phyloP scores from a whole-genome alignment of 805 yeast species.

The Wickerhamomyces chaumierensis region DNA sequence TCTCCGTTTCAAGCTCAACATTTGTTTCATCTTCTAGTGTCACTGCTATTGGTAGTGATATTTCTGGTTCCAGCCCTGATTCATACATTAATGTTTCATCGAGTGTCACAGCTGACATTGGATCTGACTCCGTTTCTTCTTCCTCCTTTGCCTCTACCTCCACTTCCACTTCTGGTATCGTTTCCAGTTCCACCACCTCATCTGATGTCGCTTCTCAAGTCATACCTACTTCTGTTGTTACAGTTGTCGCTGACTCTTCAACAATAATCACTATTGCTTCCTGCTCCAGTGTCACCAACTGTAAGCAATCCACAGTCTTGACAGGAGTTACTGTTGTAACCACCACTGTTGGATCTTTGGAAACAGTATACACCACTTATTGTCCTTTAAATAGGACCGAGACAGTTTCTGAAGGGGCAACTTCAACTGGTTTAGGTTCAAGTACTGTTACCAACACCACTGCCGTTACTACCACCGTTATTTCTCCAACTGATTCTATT shows the following conservation, averaged over 20 bases:
- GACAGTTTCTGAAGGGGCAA: no score
- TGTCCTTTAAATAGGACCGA: background rate
- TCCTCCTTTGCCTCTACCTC: background rate
- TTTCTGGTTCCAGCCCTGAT: no score
- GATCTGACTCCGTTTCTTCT: background rate
- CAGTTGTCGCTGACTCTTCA: background rate
- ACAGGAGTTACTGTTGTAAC: constrained; percentile 2
- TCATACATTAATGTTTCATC: no score
- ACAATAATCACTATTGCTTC: background rate
- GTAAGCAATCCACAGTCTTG: background rate
- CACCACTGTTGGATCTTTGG: background rate
- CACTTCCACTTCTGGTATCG: background rate
- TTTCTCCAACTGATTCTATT: background rate
- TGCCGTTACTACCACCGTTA: background rate
- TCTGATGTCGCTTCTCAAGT: background rate
- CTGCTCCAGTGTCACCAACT: constrained; percentile 1
- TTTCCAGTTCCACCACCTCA: background rate
- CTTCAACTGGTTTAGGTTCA: no score
- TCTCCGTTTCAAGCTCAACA: no score
- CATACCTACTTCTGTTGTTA: background rate
- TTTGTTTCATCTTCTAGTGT: no score
- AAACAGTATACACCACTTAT: constrained; percentile 2
- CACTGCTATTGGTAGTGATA: no score
- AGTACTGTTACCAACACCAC: background rate
- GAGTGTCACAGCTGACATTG: no score